Evolutionary conservation across 441 rosid species (phyloP).

Genomic region (Populus trichocarpa): DNA sequence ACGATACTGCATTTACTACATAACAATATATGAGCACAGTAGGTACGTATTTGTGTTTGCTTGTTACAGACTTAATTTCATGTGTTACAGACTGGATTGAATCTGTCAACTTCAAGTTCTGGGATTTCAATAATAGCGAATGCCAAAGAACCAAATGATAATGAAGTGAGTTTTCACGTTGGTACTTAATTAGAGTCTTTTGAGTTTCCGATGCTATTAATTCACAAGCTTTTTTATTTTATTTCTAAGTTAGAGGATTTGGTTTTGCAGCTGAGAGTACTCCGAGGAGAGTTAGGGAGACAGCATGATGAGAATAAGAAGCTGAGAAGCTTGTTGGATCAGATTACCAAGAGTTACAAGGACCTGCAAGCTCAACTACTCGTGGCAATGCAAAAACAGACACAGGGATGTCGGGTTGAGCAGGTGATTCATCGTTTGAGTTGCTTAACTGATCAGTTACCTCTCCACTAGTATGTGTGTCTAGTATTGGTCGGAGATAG

Average conservation of each 20-base stretch:
- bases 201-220: neutral
- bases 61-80: slow-evolving; percentile 8
- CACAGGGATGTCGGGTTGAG: slow-evolving; percentile 30
- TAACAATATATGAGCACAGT: neutral
- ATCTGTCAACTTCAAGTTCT: slow-evolving; percentile 40
- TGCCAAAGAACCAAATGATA: slow-evolving; percentile 29
- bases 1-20: neutral
- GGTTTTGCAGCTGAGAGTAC: slow-evolving; percentile 33
- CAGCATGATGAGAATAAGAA: slow-evolving; percentile 65
- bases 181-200: neutral
- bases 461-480: neutral
- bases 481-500: neutral
- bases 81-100: slow-evolving; percentile 47
- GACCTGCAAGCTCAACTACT: slow-evolving; percentile 60
- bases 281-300: slow-evolving; percentile 45
- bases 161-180: slow-evolving; percentile 40
- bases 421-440: slow-evolving; percentile 35
- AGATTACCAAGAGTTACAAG: slow-evolving; percentile 44
- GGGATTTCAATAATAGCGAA: slow-evolving; percentile 27
- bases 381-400: slow-evolving; percentile 55
- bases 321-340: slow-evolving; percentile 54
- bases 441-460: neutral
- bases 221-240: neutral
- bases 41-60: slow-evolving; percentile 2
- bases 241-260: neutral